Conservation (phyloP, 768 basidiomycete species). For the Leucocoprinus sp. region DNA sequence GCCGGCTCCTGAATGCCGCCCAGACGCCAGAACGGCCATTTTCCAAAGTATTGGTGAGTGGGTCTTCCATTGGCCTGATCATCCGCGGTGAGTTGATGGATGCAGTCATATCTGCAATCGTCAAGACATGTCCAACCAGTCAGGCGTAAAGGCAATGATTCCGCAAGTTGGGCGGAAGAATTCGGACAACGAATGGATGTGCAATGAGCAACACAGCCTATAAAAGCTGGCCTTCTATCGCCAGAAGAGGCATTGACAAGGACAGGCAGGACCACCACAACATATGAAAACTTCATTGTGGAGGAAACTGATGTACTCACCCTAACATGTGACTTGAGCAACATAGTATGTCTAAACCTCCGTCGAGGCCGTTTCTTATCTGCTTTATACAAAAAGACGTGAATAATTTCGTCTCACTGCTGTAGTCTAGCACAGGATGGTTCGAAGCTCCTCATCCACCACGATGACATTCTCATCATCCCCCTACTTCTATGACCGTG, state of each 20-base stretch:
- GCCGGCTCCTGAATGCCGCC: slow-evolving; percentile 93
- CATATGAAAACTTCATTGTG: not conserved
- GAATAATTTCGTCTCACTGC: too few species aligned
- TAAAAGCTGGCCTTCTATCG: slow-evolving; percentile 48
- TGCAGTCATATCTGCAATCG: slow-evolving; percentile 86
- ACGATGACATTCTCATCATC: slow-evolving; percentile 59
- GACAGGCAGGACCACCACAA: not conserved
- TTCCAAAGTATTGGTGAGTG: slow-evolving; percentile 83
- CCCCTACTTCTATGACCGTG: slow-evolving; percentile 72
- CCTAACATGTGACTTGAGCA: not conserved
- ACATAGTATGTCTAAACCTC: too few species aligned
- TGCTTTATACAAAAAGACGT: too few species aligned
- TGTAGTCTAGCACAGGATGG: too few species aligned
- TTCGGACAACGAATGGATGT: slow-evolving; percentile 30
- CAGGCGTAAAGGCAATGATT: slow-evolving; percentile 50
- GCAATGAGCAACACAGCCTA: slow-evolving; percentile 43
- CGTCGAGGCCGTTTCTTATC: not conserved
- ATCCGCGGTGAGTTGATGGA: slow-evolving; percentile 64
- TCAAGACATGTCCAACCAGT: slow-evolving; percentile 85
- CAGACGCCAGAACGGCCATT: slow-evolving; percentile 93
- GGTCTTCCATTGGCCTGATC: slow-evolving; percentile 32
- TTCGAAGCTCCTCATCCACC: slow-evolving; percentile 36
- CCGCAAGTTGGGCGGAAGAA: slow-evolving; percentile 17
- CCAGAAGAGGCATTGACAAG: slow-evolving; percentile 46
- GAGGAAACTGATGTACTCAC: not conserved